Evolutionary conservation across 148 eudicot genomes (phyloP).

Genomic region (Chenopodium formosanum): DNA sequence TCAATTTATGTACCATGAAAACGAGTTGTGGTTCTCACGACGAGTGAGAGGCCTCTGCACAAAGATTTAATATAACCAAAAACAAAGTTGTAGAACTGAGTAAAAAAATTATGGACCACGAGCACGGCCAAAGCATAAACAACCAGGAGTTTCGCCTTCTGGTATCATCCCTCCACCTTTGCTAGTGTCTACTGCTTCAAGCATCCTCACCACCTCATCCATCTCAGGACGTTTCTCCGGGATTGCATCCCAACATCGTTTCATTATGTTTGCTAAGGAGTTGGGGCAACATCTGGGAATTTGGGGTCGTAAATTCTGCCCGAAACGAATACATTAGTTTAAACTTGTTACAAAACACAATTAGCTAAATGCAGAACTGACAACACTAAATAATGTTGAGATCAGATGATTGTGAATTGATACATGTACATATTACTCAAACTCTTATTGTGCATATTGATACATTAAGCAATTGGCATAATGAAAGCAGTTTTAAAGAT

Average conservation of each 20-base stretch:
- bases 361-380: background rate
- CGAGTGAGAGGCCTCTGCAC: background rate
- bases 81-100: background rate
- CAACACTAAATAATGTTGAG: background rate
- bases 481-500: background rate
- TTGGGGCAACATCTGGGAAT: constrained; percentile 81
- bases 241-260: constrained; percentile 71
- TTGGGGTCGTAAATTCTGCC: constrained; percentile 69
- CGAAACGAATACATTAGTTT: background rate
- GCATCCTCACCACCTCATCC: constrained; percentile 67
- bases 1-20: constrained; percentile 7
- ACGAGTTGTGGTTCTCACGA: background rate
- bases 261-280: constrained; percentile 66
- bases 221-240: constrained; percentile 77
- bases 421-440: background rate
- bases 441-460: background rate
- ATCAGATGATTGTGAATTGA: background rate
- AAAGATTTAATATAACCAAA: background rate
- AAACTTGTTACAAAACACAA: background rate
- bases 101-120: constrained; percentile 57
- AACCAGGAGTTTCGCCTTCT: constrained; percentile 56
- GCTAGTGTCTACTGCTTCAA: constrained; percentile 75
- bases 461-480: background rate
- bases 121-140: constrained; percentile 65
- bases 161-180: constrained; percentile 94